Evolutionary conservation across 352 stramenopile genomes (phyloP).

Genomic region (Pythium aquatile): DNA sequence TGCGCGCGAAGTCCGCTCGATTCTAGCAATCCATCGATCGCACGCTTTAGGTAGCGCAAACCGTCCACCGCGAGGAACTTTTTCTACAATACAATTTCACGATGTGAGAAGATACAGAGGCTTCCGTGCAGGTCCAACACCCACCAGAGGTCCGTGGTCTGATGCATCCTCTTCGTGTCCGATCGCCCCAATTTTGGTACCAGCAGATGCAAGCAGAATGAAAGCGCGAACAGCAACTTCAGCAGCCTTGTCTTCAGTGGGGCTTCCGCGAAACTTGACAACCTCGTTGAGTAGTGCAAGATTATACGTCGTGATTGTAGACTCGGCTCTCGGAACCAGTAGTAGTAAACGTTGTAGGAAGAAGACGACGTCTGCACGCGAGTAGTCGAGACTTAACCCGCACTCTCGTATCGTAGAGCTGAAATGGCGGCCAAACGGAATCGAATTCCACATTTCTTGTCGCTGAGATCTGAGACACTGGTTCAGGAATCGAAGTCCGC

Average conservation of each 20-base stretch:
- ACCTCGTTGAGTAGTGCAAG: conserved; percentile 7
- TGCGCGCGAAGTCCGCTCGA: not conserved
- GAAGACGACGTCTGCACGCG: conserved; percentile 6
- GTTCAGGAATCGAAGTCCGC: conserved; percentile 14
- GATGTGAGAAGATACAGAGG: not conserved
- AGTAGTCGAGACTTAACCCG: conserved; percentile 3
- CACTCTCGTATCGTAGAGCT: not conserved
- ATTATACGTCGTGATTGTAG: conserved; percentile 1
- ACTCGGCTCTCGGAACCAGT: conserved; percentile 2
- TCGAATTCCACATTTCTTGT: not conserved
- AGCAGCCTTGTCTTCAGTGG: conserved; percentile 7
- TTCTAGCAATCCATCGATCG: not conserved
- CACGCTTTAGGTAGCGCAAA: conserved; percentile 1
- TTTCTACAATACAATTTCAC: conserved; percentile 1
- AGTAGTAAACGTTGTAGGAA: conserved; percentile 15
- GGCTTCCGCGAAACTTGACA: not conserved
- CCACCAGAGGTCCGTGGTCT: not conserved
- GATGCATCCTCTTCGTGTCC: not conserved
- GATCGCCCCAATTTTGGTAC: not conserved
- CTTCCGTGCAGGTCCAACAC: not conserved
- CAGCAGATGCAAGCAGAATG: not conserved
- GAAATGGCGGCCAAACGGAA: conserved; percentile 13
- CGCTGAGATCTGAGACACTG: conserved; percentile 9
- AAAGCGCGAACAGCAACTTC: conserved; percentile 1
- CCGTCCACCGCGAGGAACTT: conserved; percentile 9